Evolutionary conservation across 192 early-diverging fungal species (phyloP), one percentile per base, ranked within the genome.

Genomic region (Geranomyces michiganensis): DNA sequence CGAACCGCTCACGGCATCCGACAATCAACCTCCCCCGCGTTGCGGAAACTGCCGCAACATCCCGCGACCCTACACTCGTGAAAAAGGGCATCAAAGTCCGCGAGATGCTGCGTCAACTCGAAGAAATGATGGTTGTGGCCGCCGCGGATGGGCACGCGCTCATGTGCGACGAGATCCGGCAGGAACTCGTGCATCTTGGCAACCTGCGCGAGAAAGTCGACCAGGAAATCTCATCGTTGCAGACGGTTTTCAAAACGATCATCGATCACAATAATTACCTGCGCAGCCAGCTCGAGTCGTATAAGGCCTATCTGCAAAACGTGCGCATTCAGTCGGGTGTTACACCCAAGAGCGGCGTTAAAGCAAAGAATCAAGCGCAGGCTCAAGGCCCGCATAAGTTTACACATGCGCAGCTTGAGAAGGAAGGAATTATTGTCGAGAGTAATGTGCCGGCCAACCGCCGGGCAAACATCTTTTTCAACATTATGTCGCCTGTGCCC

Each of bases 11-110:
- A 4, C 51, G 24, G 51, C 48, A 22, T n/a, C 24, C 67, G 12
- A 70, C 78, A 72, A 71, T 94, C 43, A 78, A 93, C 71, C 82
- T 97, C 1, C 81, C 83, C 46, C 79, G 84, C 48, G 88, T 92
- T 49, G 91, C 90, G 1, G 95, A 97, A 74, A 87, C 89, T 8
- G 94, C 95, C 0, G 92, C 93, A 0, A 94, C 93, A 1, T 89
- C 92, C 8, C 89, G 92, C 69, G 95, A 97, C 77, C 87, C 91
- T 24, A 84, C 88, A 31, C 78, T 97, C 56, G 94, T 97, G 61
- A 89, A 91, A 60, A 96, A 96, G 82, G 95, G 95, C 33, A 90
- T 97, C 72, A 97, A 97, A 79, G 93, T 95, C 26, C 90, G 92
- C 62, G 96, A 96, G 64, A 95, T 97, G 94, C 76, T 97, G 53